Evolutionary conservation across 2,329 filamentous ascomycete species (phyloP), one percentile per base, ranked within the genome.

Genomic region (Aspergillus spinulosporus): DNA sequence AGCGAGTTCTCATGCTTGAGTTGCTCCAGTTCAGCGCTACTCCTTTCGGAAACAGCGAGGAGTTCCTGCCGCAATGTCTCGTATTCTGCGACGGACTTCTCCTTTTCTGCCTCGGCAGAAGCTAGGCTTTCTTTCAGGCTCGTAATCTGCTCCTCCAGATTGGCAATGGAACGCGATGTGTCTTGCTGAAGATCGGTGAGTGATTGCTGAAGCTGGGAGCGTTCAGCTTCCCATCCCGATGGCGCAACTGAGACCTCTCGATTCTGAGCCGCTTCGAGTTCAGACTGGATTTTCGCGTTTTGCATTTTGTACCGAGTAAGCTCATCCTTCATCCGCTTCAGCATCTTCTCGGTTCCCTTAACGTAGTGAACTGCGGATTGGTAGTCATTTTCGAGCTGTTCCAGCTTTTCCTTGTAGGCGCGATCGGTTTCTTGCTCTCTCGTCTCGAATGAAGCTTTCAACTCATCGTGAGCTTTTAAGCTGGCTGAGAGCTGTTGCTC

Each of bases 281-380:
- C 91, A 46, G 86, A 83, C 73, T 94, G 92, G 40, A 99, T 80
- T 58, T 89, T 88, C 14, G 82, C 79, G 68, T 97, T 97, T 59
- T 94, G 89, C 9, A 85, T 77, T 81, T 97, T 97, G 76, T 95
- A 94, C 56, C 92, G 90, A 53, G 88, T 82, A n/a, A 99, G 81
- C 76, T 99, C 94, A 68, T 97, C 92, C 78, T 97, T 97, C 82
- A 99, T 93, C 74, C 95, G 93, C 75, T 94, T 92, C 48, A 99
- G 84, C 92, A 99, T 97, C 82, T 97, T 97, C 76, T 99, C 94
- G 1, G 94, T 97, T 57, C 94, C 94, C 75, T 96, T 95, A 64
- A 99, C 90, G 69, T 99, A 99, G 74, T 97, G 94, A 49, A 97
- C 92, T 11, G 94, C 93, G 42, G 94, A 96, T 74, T 97, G 92